Percentiles rank a stretch among this genome's conserved stretches.
Evolutionary conservation across 768 basidiomycete species (phyloP).

Genomic region (Brasilioporus rufonigricans): DNA sequence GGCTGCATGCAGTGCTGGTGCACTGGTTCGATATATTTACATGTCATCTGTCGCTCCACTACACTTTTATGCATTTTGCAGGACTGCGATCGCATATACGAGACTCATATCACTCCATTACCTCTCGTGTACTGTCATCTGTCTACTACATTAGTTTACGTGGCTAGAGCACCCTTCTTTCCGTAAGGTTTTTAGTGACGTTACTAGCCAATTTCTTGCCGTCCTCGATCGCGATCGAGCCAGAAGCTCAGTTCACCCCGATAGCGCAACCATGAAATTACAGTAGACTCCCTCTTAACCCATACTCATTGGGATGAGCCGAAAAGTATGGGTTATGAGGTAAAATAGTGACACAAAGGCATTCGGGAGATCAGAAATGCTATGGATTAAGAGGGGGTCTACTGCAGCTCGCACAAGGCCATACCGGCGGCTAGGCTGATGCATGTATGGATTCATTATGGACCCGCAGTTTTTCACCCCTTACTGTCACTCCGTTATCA

Average conservation of each 20-base stretch:
- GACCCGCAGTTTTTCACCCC: neutral
- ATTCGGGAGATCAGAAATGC: no score
- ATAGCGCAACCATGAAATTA: neutral
- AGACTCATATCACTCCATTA: neutral
- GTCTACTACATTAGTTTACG: neutral
- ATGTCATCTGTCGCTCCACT: neutral
- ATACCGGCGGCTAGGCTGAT: neutral
- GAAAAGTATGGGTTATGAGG: no score
- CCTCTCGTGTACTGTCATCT: neutral
- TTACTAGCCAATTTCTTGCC: conserved; percentile 1
- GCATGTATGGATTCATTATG: no score
- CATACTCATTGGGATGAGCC: no score
- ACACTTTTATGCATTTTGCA: neutral
- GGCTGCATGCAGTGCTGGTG: neutral
- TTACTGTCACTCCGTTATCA: neutral
- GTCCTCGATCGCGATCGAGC: conserved; percentile 21
- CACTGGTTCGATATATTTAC: neutral
- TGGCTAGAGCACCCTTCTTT: neutral
- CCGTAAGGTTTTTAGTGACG: neutral
- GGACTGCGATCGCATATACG: neutral
- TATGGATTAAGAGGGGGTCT: no score
- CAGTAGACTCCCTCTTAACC: no score
- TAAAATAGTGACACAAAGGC: no score
- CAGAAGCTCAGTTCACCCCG: conserved; percentile 5
- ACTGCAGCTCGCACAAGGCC: neutral